These are phyloP conservation scores for Alternaria gansuensis DNA, from an alignment of 2,329 filamentous ascomycete genomes.

Conservation along the genomic window DNA sequence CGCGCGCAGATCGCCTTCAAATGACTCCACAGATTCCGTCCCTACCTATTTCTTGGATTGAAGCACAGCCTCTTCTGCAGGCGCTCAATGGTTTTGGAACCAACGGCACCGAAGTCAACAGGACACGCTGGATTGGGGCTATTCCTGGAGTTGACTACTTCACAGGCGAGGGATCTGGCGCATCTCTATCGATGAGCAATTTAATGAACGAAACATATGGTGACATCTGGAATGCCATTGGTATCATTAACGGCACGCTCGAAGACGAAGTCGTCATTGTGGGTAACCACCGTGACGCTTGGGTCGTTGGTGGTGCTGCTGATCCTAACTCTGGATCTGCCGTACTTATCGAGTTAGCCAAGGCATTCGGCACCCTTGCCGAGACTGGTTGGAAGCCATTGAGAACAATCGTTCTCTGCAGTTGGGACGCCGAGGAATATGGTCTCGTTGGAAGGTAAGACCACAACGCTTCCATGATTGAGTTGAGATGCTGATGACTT, in stretches of 20 bases:
- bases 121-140: constrained; percentile 51
- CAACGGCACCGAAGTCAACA: constrained; percentile 55
- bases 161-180: constrained; percentile 63
- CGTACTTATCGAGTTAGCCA: constrained; percentile 60
- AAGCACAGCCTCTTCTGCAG: constrained; percentile 81
- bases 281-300: constrained; percentile 64
- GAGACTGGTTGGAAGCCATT: constrained; percentile 62
- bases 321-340: constrained; percentile 63
- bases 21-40: constrained; percentile 82
- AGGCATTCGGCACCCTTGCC: constrained; percentile 59
- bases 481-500: constrained; percentile 6
- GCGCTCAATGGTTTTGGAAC: constrained; percentile 85
- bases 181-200: constrained; percentile 61
- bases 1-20: constrained; percentile 70
- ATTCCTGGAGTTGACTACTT: constrained; percentile 50
- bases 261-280: constrained; percentile 63
- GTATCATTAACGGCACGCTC: constrained; percentile 74
- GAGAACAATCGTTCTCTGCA: constrained; percentile 59
- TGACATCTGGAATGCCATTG: constrained; percentile 78
- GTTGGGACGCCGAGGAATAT: constrained; percentile 57
- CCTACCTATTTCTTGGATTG: constrained; percentile 82
- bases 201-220: constrained; percentile 84
- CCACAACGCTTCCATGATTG: neutral
- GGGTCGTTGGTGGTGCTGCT: constrained; percentile 63
- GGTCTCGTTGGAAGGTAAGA: constrained; percentile 48